These are phyloP conservation scores for Cladophialophora carrionii DNA, from an alignment of 2,329 filamentous ascomycete species.

Conservation along the genomic window DNA sequence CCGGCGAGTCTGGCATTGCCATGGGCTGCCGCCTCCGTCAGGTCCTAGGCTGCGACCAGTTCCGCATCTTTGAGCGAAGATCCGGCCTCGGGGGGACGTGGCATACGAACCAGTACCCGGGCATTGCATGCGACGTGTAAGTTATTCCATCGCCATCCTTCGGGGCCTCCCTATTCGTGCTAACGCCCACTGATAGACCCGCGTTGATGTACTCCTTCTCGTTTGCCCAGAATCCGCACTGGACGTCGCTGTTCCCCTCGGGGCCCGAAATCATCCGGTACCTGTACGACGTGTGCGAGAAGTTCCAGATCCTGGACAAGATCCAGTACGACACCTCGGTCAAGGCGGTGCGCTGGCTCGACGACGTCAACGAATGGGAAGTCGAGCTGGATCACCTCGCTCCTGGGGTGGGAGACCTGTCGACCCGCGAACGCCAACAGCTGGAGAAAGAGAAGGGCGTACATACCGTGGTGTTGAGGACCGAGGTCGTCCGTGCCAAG, in stretches of 20 bases:
- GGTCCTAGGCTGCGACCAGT: slow-evolving; percentile 61
- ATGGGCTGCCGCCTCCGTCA: slow-evolving; percentile 63
- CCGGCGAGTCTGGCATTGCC: slow-evolving; percentile 65
- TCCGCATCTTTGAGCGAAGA: slow-evolving; percentile 64
- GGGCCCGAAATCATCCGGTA: slow-evolving; percentile 58
- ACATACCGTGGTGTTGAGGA: slow-evolving; percentile 54
- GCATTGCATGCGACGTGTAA: slow-evolving; percentile 60
- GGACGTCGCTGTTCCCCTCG: slow-evolving; percentile 55
- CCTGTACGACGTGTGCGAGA: slow-evolving; percentile 57
- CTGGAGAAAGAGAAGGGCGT: slow-evolving; percentile 51
- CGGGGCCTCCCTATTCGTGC: not conserved
- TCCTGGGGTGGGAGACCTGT: slow-evolving; percentile 59
- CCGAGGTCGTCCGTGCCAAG: slow-evolving; percentile 58
- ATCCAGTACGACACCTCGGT: slow-evolving; percentile 63
- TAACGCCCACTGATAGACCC: slow-evolving; percentile 46
- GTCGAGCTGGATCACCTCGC: slow-evolving; percentile 56
- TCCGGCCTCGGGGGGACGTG: slow-evolving; percentile 65
- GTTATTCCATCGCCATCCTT: slow-evolving; percentile 15
- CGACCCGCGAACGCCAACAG: slow-evolving; percentile 51
- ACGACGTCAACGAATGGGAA: slow-evolving; percentile 60
- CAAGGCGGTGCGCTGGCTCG: slow-evolving; percentile 56
- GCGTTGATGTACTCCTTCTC: slow-evolving; percentile 61
- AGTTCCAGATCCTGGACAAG: slow-evolving; percentile 58
- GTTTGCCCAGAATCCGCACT: slow-evolving; percentile 57
- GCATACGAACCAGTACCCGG: slow-evolving; percentile 66